phyloP scores from a whole-genome alignment of 2,329 filamentous ascomycete genomes.

The Zymoseptoria passerinii region DNA sequence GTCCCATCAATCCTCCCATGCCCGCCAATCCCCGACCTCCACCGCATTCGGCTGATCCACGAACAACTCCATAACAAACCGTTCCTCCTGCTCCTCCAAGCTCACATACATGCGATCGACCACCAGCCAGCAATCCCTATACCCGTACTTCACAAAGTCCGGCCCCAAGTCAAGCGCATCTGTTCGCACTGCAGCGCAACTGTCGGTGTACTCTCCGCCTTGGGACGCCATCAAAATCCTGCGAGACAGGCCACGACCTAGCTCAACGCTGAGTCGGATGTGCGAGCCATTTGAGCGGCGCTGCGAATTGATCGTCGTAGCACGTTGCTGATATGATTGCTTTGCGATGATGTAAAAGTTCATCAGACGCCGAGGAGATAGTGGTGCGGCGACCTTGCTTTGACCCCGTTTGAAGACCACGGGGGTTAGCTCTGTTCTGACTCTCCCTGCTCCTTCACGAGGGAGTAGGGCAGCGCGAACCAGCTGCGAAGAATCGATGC shows the following conservation, averaged over 20 bases:
- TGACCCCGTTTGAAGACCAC: constrained; percentile 43
- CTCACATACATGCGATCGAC: constrained; percentile 67
- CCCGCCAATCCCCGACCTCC: constrained; percentile 39
- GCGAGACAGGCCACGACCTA: constrained; percentile 62
- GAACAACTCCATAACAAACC: constrained; percentile 44
- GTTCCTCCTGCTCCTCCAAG: constrained; percentile 38
- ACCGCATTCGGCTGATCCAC: constrained; percentile 39
- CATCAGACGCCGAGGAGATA: constrained; percentile 44
- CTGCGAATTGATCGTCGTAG: constrained; percentile 9
- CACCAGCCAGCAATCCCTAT: constrained; percentile 65
- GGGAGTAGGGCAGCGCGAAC: constrained; percentile 54
- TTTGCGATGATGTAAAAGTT: constrained; percentile 26
- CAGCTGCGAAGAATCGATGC: constrained; percentile 57
- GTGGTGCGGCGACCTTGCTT: constrained; percentile 46
- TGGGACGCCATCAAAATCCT: constrained; percentile 56
- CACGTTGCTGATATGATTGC: constrained; percentile 13
- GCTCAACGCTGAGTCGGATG: constrained; percentile 64
- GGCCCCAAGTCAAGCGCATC: constrained; percentile 68
- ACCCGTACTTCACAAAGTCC: constrained; percentile 33
- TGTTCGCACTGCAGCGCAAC: constrained; percentile 55
- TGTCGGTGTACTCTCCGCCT: constrained; percentile 68
- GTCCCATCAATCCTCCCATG: constrained; percentile 31
- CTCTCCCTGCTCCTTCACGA: constrained; percentile 64
- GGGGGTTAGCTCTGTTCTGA: constrained; percentile 52
- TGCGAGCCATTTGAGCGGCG: constrained; percentile 33